Conservation (phyloP, 306 rosid genomes). For the Trifolium pratense region DNA sequence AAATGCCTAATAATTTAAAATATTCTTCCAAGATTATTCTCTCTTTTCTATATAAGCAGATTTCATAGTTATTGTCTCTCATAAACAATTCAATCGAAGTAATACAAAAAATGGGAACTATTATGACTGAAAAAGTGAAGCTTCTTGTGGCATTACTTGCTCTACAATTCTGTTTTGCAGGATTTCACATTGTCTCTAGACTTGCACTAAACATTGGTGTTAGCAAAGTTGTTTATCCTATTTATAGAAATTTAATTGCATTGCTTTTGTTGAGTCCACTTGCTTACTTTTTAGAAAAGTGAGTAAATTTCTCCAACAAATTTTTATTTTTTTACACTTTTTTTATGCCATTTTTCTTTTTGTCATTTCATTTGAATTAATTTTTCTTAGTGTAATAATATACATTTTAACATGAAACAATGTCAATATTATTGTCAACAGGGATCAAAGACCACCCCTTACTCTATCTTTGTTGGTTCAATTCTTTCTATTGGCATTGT, state of each 20-base stretch:
- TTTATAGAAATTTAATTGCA: constrained; percentile 70
- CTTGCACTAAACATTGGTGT: constrained; percentile 78
- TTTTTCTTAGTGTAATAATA: constrained; percentile 15
- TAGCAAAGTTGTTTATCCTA: constrained; percentile 70
- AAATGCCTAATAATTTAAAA: constrained; percentile 4
- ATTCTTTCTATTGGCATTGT: constrained; percentile 69
- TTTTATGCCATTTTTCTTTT: background rate
- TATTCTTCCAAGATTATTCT: constrained; percentile 31
- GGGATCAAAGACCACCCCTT: constrained; percentile 75
- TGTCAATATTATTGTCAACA: constrained; percentile 35
- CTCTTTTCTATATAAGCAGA: constrained; percentile 36
- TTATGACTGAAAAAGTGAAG: constrained; percentile 58
- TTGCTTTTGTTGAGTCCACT: constrained; percentile 60
- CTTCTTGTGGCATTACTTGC: constrained; percentile 60
- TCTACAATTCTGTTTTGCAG: constrained; percentile 74
- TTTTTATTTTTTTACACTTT: constrained; percentile 9
- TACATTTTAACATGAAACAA: constrained; percentile 9
- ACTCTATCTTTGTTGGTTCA: constrained; percentile 63
- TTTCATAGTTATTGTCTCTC: constrained; percentile 16
- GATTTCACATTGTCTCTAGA: constrained; percentile 78
- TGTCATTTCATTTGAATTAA: background rate
- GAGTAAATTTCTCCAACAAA: constrained; percentile 37
- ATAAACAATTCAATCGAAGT: constrained; percentile 31
- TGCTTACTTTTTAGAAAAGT: constrained; percentile 74
- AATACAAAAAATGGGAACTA: constrained; percentile 40